Evolutionary conservation across 2,329 filamentous ascomycete species (phyloP).

Genomic region (Macroventuria anomochaeta): DNA sequence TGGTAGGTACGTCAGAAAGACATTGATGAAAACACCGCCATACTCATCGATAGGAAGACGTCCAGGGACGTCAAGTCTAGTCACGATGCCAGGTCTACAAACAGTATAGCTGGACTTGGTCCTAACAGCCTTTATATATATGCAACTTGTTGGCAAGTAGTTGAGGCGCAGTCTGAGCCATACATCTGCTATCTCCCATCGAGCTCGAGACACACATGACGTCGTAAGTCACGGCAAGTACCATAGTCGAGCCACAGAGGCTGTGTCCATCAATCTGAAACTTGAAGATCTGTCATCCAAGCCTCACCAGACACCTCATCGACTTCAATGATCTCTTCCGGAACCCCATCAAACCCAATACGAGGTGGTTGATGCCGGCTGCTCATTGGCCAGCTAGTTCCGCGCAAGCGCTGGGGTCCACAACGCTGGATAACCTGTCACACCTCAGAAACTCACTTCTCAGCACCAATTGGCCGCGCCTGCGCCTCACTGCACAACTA

Average conservation of each 20-base stretch:
- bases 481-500: constrained; percentile 42
- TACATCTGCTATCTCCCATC: constrained; percentile 1
- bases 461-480: constrained; percentile 40
- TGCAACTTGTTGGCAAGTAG: constrained; percentile 1
- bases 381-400: constrained; percentile 34
- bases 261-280: constrained; percentile 13
- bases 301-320: constrained; percentile 20
- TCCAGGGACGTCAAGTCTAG: not conserved
- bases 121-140: not conserved
- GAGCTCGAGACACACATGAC: constrained; percentile 12
- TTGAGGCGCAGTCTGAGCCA: constrained; percentile 14
- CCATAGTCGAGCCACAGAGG: constrained; percentile 22
- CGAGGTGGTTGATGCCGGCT: constrained; percentile 18
- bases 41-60: not conserved
- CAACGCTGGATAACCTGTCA: constrained; percentile 24
- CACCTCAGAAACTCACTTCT: constrained; percentile 29
- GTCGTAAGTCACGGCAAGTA: not conserved
- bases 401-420: constrained; percentile 39
- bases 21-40: not conserved
- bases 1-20: not conserved
- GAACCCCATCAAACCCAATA: constrained; percentile 11
- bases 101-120: constrained; percentile 5
- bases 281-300: constrained; percentile 5
- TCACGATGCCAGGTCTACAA: not conserved
- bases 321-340: constrained; percentile 11